These are phyloP conservation scores for Mycena floridula DNA, from an alignment of 768 basidiomycete species.

Conservation along the genomic window DNA sequence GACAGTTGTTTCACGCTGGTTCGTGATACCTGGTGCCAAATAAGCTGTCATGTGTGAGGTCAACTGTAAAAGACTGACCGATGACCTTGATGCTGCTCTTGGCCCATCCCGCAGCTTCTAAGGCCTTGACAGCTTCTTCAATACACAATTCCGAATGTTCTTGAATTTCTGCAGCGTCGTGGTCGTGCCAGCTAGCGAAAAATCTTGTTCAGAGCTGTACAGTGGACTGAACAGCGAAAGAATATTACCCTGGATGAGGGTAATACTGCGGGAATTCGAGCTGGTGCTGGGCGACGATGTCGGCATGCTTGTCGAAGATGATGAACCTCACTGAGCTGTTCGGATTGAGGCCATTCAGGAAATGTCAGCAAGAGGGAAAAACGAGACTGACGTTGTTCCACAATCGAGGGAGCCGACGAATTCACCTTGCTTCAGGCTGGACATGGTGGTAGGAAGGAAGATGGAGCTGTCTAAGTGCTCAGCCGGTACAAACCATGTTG, in stretches of 20 bases:
- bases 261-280: slow-evolving; percentile 93
- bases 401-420: slow-evolving; percentile 93
- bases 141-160: slow-evolving; percentile 72
- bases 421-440: slow-evolving; percentile 52
- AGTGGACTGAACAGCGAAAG: slow-evolving; percentile 1
- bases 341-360: slow-evolving; percentile 2
- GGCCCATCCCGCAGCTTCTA: slow-evolving; percentile 74
- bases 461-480: background rate
- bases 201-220: slow-evolving; percentile 1
- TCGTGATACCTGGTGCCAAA: slow-evolving; percentile 69
- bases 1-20: slow-evolving; percentile 94
- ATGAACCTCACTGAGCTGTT: slow-evolving; percentile 86
- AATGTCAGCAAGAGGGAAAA: background rate
- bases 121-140: slow-evolving; percentile 55
- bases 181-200: slow-evolving; percentile 82
- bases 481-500: no score
- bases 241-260: slow-evolving; percentile 72
- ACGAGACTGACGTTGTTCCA: slow-evolving; percentile 76
- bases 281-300: slow-evolving; percentile 86
- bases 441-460: slow-evolving; percentile 14
- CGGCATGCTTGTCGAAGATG: slow-evolving; percentile 80
- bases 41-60: background rate
- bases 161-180: slow-evolving; percentile 82
- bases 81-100: slow-evolving; percentile 86
- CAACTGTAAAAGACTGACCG: slow-evolving; percentile 45